Evolutionary conservation across 164 flowering plant genomes (phyloP).

Genomic region (Liriodendron chinense): DNA sequence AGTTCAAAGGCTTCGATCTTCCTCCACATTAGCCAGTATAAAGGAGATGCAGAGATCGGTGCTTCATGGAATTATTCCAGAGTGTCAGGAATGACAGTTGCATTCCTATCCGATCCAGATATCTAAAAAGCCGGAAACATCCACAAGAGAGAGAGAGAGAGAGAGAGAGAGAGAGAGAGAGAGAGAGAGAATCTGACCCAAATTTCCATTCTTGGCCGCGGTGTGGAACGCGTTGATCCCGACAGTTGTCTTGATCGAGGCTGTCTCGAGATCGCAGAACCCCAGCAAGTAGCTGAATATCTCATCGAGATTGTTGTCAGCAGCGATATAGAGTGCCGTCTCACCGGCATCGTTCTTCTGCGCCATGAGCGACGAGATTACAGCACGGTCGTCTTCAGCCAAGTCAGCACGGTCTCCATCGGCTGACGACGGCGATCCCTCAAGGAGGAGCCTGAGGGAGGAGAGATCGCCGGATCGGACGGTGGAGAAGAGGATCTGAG

Average conservation of each 20-base stretch:
- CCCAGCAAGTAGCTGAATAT: conserved; percentile 54
- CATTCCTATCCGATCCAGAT: background rate
- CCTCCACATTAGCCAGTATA: background rate
- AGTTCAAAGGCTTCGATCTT: background rate
- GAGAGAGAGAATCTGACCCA: conserved; percentile 39
- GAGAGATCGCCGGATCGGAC: conserved; percentile 68
- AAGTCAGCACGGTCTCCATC: conserved; percentile 7
- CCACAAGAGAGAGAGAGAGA: background rate
- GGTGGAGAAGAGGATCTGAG: conserved; percentile 66
- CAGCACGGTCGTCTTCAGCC: conserved; percentile 18
- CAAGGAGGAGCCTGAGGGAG: conserved; percentile 30
- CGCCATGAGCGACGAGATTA: conserved; percentile 46
- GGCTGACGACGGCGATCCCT: conserved; percentile 13
- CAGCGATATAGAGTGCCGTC: conserved; percentile 76
- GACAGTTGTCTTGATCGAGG: conserved; percentile 59
- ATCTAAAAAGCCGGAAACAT: background rate
- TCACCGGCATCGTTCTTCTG: conserved; percentile 72
- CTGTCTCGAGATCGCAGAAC: conserved; percentile 50
- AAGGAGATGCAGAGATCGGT: background rate
- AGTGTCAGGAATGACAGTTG: background rate
- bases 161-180: conserved; percentile 1
- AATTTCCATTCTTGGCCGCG: conserved; percentile 79
- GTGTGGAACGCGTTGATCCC: conserved; percentile 76
- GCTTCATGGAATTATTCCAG: background rate
- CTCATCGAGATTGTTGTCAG: conserved; percentile 55